Conservation (phyloP, 495 filamentous ascomycete species). For the Xylaria longipes region DNA sequence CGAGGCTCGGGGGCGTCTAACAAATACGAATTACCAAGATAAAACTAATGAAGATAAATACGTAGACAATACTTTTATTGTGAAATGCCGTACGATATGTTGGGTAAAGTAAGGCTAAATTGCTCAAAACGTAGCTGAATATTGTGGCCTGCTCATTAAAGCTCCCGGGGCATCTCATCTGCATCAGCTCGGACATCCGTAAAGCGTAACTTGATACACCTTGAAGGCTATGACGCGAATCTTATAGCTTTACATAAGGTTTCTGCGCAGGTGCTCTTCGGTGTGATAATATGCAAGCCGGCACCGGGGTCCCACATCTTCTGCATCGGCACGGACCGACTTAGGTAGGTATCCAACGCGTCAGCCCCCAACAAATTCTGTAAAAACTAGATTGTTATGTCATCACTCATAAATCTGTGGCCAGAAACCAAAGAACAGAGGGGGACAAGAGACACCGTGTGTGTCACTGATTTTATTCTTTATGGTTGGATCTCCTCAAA, state of each 20-base stretch:
- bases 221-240: not conserved
- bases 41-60: not conserved
- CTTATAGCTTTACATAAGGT: not conserved
- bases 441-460: not conserved
- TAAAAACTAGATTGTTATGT: not conserved
- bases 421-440: not conserved
- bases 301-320: not conserved
- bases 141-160: not conserved
- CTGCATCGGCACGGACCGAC: not conserved
- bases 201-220: not conserved
- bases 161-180: not conserved
- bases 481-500: not conserved
- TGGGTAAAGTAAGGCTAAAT: not conserved
- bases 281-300: not conserved
- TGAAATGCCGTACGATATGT: not conserved
- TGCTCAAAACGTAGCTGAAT: not conserved
- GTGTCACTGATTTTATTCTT: not conserved
- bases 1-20: not conserved
- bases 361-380: not conserved
- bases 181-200: not conserved
- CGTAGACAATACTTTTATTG: not conserved
- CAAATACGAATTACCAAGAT: not conserved
- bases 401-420: conserved; percentile 11
- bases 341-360: not conserved
- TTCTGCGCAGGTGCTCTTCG: not conserved